Percentiles rank a stretch among this genome's conserved stretches.
Evolutionary conservation across 2,329 filamentous ascomycete species (phyloP).

Genomic region (Penicillium olsonii): DNA sequence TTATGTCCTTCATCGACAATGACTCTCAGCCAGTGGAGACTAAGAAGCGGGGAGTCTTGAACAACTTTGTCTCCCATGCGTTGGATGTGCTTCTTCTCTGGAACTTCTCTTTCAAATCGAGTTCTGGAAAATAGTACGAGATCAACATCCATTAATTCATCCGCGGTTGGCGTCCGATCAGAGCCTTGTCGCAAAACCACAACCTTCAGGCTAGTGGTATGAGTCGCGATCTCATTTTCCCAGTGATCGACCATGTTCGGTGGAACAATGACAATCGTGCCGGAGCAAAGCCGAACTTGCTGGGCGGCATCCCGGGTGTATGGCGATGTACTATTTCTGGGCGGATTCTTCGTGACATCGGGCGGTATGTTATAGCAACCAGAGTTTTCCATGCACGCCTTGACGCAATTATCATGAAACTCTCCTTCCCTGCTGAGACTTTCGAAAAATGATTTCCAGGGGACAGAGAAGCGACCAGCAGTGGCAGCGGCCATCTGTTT

Average conservation of each 20-base stretch:
- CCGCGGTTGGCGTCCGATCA: constrained; percentile 57
- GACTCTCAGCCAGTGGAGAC: constrained; percentile 80
- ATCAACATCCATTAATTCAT: constrained; percentile 67
- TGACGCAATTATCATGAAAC: constrained; percentile 57
- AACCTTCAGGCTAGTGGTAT: constrained; percentile 67
- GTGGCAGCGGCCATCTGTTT: constrained; percentile 74
- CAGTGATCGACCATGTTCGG: constrained; percentile 83
- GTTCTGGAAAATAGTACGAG: constrained; percentile 75
- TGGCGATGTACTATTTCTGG: constrained; percentile 43
- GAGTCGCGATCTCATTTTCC: constrained; percentile 76
- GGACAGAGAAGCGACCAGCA: constrained; percentile 65
- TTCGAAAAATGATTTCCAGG: constrained; percentile 68
- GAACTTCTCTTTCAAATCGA: constrained; percentile 69
- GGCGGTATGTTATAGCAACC: constrained; percentile 61
- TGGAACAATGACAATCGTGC: constrained; percentile 78
- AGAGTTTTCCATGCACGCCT: constrained; percentile 59
- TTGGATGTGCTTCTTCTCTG: constrained; percentile 49
- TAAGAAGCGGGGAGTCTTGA: constrained; percentile 64
- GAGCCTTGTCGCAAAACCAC: constrained; percentile 60
- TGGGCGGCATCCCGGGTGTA: constrained; percentile 43
- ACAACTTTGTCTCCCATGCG: constrained; percentile 36
- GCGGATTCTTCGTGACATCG: constrained; percentile 43
- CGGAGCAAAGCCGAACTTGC: constrained; percentile 63
- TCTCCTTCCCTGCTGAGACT: constrained; percentile 49
- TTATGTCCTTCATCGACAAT: constrained; percentile 92